These are phyloP conservation scores for Ceratocystis eucalypticola DNA, from an alignment of 2,329 filamentous ascomycete species.

Conservation along the genomic window DNA sequence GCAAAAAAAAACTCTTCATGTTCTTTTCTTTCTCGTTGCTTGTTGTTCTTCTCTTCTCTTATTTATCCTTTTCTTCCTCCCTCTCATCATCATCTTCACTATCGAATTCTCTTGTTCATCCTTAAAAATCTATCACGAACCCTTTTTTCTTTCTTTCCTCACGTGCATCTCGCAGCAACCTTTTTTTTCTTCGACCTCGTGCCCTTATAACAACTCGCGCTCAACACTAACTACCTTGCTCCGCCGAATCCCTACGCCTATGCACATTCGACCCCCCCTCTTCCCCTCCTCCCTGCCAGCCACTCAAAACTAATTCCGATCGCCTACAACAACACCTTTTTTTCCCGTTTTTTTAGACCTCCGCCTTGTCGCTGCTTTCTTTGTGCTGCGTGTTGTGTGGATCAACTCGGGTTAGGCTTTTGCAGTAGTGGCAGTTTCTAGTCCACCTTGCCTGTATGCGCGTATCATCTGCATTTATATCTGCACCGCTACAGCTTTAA, in stretches of 20 bases:
- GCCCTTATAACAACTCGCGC: background rate
- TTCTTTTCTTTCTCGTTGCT: background rate
- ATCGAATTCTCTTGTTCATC: slow-evolving; percentile 4
- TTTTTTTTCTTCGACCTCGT: slow-evolving; percentile 5
- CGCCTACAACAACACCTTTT: background rate
- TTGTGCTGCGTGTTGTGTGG: background rate
- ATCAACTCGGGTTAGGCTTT: slow-evolving; percentile 4
- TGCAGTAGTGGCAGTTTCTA: background rate
- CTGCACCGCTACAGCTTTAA: slow-evolving; percentile 8
- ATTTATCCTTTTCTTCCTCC: background rate
- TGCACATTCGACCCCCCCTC: background rate
- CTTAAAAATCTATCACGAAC: background rate
- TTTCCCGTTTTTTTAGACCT: background rate
- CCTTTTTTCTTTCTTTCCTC: background rate
- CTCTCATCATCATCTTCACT: background rate
- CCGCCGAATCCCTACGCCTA: background rate
- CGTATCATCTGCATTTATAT: background rate
- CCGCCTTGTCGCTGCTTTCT: background rate
- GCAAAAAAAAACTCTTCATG: background rate
- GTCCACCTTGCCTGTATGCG: background rate
- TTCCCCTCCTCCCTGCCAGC: slow-evolving; percentile 6
- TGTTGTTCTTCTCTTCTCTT: background rate
- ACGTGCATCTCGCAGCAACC: background rate
- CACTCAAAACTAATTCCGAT: background rate
- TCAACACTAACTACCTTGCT: background rate